Percentiles rank a stretch among this genome's conserved stretches.
These are phyloP conservation scores for Eucalyptus polyanthemos DNA, from an alignment of 345 rosid genomes.

Conservation along the genomic window DNA sequence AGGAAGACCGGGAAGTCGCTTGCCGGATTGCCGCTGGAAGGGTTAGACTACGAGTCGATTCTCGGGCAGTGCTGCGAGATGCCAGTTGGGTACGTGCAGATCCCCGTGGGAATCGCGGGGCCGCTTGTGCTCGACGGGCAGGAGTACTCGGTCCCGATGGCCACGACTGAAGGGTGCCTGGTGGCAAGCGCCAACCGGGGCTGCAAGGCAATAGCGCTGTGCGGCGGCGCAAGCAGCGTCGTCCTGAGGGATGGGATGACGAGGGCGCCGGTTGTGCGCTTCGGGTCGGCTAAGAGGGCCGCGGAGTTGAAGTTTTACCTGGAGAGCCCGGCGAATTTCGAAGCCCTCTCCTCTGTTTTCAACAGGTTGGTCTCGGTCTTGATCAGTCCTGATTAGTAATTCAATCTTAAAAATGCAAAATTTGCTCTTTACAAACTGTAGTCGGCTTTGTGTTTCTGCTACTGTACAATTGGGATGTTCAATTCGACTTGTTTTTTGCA, in stretches of 20 bases:
- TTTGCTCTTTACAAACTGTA: not conserved
- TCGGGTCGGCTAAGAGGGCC: not conserved
- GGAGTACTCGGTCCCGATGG: conserved; percentile 1
- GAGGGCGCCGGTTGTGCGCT: not conserved
- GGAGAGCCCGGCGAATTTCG: not conserved
- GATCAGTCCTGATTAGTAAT: not conserved
- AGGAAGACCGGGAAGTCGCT: not conserved
- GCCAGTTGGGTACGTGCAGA: conserved; percentile 1
- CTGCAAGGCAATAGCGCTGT: not conserved
- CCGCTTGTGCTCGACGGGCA: not conserved
- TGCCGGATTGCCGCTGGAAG: not conserved
- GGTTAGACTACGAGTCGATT: not conserved
- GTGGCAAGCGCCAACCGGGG: conserved; percentile 2
- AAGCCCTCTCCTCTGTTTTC: not conserved
- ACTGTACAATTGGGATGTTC: not conserved
- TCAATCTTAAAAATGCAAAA: not conserved
- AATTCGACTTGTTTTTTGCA: not conserved
- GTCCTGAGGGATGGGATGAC: not conserved
- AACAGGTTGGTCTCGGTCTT: not conserved
- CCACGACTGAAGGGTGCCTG: not conserved
- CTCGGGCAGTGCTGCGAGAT: conserved; percentile 4
- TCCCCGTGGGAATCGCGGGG: not conserved
- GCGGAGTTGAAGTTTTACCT: not conserved
- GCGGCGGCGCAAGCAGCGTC: not conserved
- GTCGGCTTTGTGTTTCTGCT: not conserved